Evolutionary conservation across 257 asterid species (phyloP), one percentile per base, ranked within the genome.

Genomic region (Perilla frutescens): DNA sequence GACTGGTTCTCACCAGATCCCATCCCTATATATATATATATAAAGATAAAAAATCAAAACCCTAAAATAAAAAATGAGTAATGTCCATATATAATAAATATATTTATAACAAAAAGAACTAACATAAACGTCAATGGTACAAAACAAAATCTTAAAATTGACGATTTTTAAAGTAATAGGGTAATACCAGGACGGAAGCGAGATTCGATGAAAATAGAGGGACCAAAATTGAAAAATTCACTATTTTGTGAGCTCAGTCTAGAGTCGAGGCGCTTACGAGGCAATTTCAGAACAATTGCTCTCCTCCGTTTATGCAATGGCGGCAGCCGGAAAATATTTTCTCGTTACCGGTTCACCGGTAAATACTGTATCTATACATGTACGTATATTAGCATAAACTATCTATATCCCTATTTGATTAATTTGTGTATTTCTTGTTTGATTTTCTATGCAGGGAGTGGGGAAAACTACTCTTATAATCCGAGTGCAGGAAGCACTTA

Each of bases 301-400:
- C 40, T 15, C 10, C 40, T 15, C 10, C 66, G 53, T 34, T 32
- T 32, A 14, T 62, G 6, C 11, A 26, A 74, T 75, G 80, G 82
- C 89, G n/a, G 91, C 89, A 20, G 54, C 82, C 40, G 88, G 91
- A 49, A 90, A 84, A 71, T 86, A 92, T 81, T 80, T 90, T 60
- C 94, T 92, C 78, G 89, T 85, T 51, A 87, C 91, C 8, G 98
- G 98, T 39, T 65, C 91, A 77, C 92, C 90, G 59, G 97, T 92
- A 77, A 62, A 32, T 49, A 7, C 41, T 50, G 20, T 13, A 20
- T 6, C 10, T 26, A 4, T 10, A 0, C 53, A 10, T 20, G 4
- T 50, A 12, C 56, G 1, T 37, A 4, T 32, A 34, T 10, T 3
- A 14, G n/a, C 6, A 11, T 11, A 10, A 73, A 0, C 43, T 44